phyloP scores from a whole-genome alignment of 1,284 basidiomycete species.

The Retiboletus fuscus region DNA sequence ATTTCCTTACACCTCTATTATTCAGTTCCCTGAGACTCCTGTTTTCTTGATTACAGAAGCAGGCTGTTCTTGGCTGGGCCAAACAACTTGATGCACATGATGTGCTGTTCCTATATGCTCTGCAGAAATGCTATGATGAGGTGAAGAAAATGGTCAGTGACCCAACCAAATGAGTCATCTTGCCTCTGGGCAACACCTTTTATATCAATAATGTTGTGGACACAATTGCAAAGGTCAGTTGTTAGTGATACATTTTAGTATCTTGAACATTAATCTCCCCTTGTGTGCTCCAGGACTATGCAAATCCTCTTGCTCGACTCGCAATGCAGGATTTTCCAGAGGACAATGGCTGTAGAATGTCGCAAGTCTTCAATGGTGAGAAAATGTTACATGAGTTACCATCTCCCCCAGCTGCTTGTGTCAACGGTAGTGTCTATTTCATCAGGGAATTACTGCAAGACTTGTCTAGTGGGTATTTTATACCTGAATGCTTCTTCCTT shows the following conservation, averaged over 20 bases:
- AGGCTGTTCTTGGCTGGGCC: conserved; percentile 21
- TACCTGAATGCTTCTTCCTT: conserved; percentile 39
- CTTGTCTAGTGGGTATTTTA: conserved; percentile 33
- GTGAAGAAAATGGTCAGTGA: conserved; percentile 9
- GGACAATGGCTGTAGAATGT: conserved; percentile 34
- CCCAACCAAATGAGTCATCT: conserved; percentile 5
- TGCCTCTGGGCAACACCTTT: conserved; percentile 18
- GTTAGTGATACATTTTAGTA: conserved; percentile 2
- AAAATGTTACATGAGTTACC: conserved; percentile 42
- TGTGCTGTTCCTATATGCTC: not conserved
- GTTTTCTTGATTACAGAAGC: conserved; percentile 21
- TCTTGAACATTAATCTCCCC: too few species aligned
- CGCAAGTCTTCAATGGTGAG: conserved; percentile 38
- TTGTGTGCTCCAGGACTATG: conserved; percentile 38
- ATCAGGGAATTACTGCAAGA: conserved; percentile 39
- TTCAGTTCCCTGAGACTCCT: conserved; percentile 16
- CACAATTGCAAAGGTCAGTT: conserved; percentile 16
- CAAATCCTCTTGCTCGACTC: conserved; percentile 41
- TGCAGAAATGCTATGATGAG: not conserved
- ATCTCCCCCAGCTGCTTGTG: conserved; percentile 36
- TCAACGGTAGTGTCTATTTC: conserved; percentile 36
- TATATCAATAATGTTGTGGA: conserved; percentile 26
- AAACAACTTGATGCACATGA: conserved; percentile 13
- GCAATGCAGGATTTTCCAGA: conserved; percentile 44
- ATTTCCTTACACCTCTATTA: conserved; percentile 11